phyloP scores from a whole-genome alignment of 352 stramenopile species.

The Globisporangium nagaii region DNA sequence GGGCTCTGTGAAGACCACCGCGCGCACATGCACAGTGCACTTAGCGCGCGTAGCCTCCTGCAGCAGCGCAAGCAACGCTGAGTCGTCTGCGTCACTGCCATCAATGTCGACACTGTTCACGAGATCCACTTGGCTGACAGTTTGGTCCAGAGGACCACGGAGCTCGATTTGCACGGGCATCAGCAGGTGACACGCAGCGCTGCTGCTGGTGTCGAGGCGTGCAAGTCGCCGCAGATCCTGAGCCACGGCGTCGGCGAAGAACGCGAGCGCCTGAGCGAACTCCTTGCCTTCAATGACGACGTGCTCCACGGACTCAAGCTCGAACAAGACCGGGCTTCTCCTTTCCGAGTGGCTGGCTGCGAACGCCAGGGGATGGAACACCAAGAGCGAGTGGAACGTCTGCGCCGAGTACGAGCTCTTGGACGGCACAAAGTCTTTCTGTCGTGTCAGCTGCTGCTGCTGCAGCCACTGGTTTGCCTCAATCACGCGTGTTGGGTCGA shows the following conservation, averaged over 20 bases:
- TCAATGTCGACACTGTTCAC: conserved; percentile 15
- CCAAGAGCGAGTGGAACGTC: conserved; percentile 19
- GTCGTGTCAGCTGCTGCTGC: conserved; percentile 13
- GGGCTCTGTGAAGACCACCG: not conserved
- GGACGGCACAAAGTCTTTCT: conserved; percentile 20
- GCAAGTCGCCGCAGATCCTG: conserved; percentile 24
- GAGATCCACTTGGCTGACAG: not conserved
- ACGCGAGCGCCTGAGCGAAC: conserved; percentile 19
- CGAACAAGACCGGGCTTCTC: not conserved
- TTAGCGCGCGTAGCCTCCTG: conserved; percentile 14
- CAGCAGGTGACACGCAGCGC: not conserved
- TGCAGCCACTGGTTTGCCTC: conserved; percentile 19
- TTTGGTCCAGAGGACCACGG: not conserved
- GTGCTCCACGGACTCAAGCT: conserved; percentile 31
- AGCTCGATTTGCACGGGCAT: not conserved
- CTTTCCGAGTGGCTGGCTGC: not conserved
- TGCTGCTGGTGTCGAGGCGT: not conserved
- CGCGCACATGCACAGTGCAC: conserved; percentile 11
- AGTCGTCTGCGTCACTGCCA: too few relatives aligned
- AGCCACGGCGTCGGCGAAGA: conserved; percentile 35
- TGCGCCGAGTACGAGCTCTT: conserved; percentile 37
- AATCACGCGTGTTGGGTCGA: conserved; percentile 10
- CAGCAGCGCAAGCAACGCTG: conserved; percentile 12
- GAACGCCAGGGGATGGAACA: conserved; percentile 20
- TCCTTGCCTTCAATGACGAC: conserved; percentile 36